Evolutionary conservation across 2,329 filamentous ascomycete species (phyloP), one percentile per base, ranked within the genome.

Genomic region (Drechslerella stenobrocha): DNA sequence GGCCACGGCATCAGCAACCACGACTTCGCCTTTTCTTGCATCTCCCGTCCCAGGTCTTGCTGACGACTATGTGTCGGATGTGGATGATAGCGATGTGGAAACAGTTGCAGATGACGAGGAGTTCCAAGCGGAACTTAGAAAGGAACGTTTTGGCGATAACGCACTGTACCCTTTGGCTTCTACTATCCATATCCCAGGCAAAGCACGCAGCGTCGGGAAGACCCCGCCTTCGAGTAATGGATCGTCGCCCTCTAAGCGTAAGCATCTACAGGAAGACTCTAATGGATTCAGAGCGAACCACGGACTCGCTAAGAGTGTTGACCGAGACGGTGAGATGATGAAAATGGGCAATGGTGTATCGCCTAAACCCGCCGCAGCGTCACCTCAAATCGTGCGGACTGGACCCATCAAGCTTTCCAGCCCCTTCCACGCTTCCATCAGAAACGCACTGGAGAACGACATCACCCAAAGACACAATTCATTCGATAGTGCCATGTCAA

Each of bases 51-150:
- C 48, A 11, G 34, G 9, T 5, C 37, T 26, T 6, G 34, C 37
- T 8, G 64, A 63, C 18, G 64, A 69, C 26, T 69, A 58, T 26
- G 64, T 61, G 24, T 63, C 57, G 3, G 58, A 69, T 32, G 44
- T 61, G 13, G 64, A 69, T 18, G 64, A 69, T 24, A 59, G 55
- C 15, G 64, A 69, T 20, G 48, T 56, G 1, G 57, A 48, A 11
- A 63, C 64, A 8, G 56, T 63, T n/a, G 52, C 64, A 2, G 63
- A 67, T 18, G 63, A 67, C n/a, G 63, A 67, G n/a, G 63, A 67
- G 40, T 60, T 67, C 30, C 55, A 60, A 34, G 63, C 56, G 22
- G 63, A 67, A 22, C 63, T 67, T 67, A 60, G 63, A 22, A 67
- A 60, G 45, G 63, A 67, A 47, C 63, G 63, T 3, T 45, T 67